Conservation (phyloP, 2,329 filamentous ascomycete genomes). For the Xylaria sp. region DNA sequence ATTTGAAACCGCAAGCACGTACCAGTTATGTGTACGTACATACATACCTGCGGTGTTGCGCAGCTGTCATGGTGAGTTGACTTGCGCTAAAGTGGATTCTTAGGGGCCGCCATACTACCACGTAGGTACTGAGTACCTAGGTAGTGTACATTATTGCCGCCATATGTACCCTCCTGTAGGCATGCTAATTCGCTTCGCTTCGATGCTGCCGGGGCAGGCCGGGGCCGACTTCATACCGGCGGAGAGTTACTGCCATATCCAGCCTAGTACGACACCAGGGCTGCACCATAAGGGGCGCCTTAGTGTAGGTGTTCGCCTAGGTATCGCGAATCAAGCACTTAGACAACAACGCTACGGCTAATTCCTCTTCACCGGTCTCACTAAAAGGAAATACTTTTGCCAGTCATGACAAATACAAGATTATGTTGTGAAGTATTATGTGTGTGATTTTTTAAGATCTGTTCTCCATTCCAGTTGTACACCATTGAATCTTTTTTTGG, state of each 20-base stretch:
- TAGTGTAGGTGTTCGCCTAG: background rate
- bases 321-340: background rate
- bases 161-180: background rate
- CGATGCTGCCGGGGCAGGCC: background rate
- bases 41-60: background rate
- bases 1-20: constrained; percentile 8
- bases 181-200: constrained; percentile 1
- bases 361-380: constrained; percentile 26
- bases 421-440: background rate
- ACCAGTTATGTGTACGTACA: constrained; percentile 3
- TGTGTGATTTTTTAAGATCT: background rate
- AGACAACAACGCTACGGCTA: constrained; percentile 18
- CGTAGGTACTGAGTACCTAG: background rate
- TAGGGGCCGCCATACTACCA: background rate
- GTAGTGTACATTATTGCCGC: background rate
- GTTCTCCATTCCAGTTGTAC: constrained; percentile 1
- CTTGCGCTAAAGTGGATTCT: background rate
- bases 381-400: background rate
- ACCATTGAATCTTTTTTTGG: background rate
- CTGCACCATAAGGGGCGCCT: constrained; percentile 6
- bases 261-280: constrained; percentile 2
- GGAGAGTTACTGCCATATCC: constrained; percentile 14
- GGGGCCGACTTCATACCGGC: background rate
- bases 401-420: background rate
- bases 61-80: constrained; percentile 5